Evolutionary conservation across 1,139 yeast species (phyloP).

Genomic region (Dujonia santamariae): DNA sequence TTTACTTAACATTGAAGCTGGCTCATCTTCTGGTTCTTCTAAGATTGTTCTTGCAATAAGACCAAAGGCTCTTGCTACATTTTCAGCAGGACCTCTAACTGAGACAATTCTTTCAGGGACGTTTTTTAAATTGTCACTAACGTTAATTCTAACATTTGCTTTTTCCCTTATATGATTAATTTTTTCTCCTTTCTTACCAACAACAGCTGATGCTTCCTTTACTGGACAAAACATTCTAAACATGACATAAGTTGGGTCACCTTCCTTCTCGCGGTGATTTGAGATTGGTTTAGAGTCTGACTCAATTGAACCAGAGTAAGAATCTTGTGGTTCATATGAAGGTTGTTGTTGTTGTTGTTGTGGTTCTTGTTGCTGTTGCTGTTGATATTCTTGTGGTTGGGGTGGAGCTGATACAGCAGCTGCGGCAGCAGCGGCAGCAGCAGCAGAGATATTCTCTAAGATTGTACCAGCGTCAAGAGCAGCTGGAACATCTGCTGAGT

Average conservation of each 20-base stretch:
- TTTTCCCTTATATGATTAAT: constrained; percentile 64
- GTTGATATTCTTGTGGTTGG: not conserved
- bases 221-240: constrained; percentile 74
- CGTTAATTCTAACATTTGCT: constrained; percentile 66
- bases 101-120: constrained; percentile 76
- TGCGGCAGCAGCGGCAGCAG: constrained; percentile 6
- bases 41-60: constrained; percentile 63
- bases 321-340: not conserved
- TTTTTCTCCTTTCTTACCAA: constrained; percentile 76
- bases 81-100: constrained; percentile 74
- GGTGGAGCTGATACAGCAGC: constrained; percentile 1
- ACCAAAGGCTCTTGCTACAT: constrained; percentile 83
- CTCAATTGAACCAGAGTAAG: not conserved
- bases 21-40: constrained; percentile 66
- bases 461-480: constrained; percentile 7
- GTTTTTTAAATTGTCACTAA: constrained; percentile 74
- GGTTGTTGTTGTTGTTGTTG: too few species aligned
- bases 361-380: too few species aligned
- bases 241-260: constrained; percentile 59
- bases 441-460: constrained; percentile 5
- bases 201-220: constrained; percentile 73
- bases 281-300: constrained; percentile 12
- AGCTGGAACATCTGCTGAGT: constrained; percentile 5
- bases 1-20: constrained; percentile 54
- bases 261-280: constrained; percentile 34